Percentiles rank a stretch among this genome's conserved stretches.
Evolutionary conservation across 2,329 filamentous ascomycete species (phyloP).

Genomic region (Calonectria ilicicola): DNA sequence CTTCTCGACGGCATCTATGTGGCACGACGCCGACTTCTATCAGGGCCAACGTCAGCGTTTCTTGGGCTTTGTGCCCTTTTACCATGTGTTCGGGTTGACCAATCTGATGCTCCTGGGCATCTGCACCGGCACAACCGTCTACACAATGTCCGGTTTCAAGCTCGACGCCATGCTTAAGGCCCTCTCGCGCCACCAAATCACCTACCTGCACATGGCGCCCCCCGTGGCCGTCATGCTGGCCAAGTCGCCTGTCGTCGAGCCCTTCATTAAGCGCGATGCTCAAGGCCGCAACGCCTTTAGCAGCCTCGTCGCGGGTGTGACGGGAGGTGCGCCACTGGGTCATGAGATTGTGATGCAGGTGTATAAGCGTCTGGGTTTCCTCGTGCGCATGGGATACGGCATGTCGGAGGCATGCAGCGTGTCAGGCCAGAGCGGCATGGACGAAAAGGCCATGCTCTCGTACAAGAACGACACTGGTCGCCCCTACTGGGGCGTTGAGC

Average conservation of each 20-base stretch:
- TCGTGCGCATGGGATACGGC: conserved; percentile 73
- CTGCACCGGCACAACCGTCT: conserved; percentile 66
- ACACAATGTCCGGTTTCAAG: conserved; percentile 78
- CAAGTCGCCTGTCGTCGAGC: conserved; percentile 76
- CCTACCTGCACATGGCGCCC: conserved; percentile 74
- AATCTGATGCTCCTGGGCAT: conserved; percentile 71
- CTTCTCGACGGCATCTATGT: conserved; percentile 65
- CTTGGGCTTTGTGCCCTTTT: conserved; percentile 78
- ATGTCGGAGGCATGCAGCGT: conserved; percentile 81
- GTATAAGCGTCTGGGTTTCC: conserved; percentile 68
- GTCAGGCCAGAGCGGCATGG: conserved; percentile 68
- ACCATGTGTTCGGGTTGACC: conserved; percentile 70
- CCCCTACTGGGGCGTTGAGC: conserved; percentile 75
- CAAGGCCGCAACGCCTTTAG: conserved; percentile 65
- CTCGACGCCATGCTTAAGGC: conserved; percentile 73
- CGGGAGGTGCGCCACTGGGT: conserved; percentile 74
- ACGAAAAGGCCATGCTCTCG: conserved; percentile 57
- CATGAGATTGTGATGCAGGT: conserved; percentile 68
- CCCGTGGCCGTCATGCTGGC: conserved; percentile 77
- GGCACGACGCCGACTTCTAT: conserved; percentile 62
- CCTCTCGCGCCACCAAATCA: conserved; percentile 73
- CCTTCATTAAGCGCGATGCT: conserved; percentile 61
- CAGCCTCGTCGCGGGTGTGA: conserved; percentile 64
- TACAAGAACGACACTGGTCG: conserved; percentile 71
- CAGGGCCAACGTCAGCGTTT: conserved; percentile 50